Percentiles rank a stretch among this genome's conserved stretches.
phyloP scores from a whole-genome alignment of 2,329 filamentous ascomycete species.

The Microdochium nivale region DNA sequence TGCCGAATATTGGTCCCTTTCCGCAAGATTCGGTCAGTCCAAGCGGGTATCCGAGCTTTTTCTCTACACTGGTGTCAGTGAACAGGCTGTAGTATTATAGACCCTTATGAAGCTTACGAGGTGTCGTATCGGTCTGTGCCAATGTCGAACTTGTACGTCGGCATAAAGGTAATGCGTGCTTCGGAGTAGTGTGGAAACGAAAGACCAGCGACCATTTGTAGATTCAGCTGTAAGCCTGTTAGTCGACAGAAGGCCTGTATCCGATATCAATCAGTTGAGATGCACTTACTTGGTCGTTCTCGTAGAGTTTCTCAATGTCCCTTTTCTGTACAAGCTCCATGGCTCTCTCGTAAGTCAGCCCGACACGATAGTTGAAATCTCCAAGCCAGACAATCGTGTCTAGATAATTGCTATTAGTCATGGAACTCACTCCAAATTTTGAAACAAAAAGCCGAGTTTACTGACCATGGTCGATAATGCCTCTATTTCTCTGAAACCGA shows the following conservation, averaged over 20 bases:
- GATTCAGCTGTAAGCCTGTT: constrained; percentile 54
- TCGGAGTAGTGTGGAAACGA: constrained; percentile 91
- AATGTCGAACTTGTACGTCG: constrained; percentile 93
- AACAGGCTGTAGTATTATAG: background rate
- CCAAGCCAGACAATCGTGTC: constrained; percentile 86
- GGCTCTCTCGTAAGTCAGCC: constrained; percentile 69
- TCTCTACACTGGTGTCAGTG: constrained; percentile 49
- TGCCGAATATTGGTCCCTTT: constrained; percentile 81
- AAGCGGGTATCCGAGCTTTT: constrained; percentile 89
- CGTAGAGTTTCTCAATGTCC: constrained; percentile 73
- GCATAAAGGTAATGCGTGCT: constrained; percentile 76
- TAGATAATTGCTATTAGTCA: constrained; percentile 5
- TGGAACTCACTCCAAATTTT: constrained; percentile 9
- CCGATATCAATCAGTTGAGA: background rate
- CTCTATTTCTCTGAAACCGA: constrained; percentile 81
- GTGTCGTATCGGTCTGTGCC: constrained; percentile 86
- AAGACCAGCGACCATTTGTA: constrained; percentile 91
- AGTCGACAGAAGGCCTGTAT: constrained; percentile 3
- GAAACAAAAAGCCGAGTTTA: constrained; percentile 18
- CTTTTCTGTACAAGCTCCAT: constrained; percentile 63
- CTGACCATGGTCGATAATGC: constrained; percentile 91
- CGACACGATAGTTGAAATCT: constrained; percentile 97
- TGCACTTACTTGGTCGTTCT: constrained; percentile 72
- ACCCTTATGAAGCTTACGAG: constrained; percentile 47
- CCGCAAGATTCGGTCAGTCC: constrained; percentile 89